A percentile compares a stretch with the other conserved stretches of the same genome.
Evolutionary conservation across 2,329 filamentous ascomycete genomes (phyloP).

Genomic region (Zarea fungicola): DNA sequence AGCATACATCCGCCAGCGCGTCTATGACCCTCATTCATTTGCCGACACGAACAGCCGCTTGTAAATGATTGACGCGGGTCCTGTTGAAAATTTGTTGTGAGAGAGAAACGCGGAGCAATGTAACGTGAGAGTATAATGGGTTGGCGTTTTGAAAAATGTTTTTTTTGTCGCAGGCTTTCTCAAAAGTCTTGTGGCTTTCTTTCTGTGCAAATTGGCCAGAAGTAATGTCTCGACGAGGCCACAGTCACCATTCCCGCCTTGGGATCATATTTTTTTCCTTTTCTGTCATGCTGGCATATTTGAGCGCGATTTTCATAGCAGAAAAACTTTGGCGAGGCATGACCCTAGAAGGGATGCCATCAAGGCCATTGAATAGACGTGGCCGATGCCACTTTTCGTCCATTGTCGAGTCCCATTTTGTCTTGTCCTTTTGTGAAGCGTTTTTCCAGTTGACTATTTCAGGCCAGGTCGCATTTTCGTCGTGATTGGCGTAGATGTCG

Average conservation of each 20-base stretch:
- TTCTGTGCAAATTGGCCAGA: neutral
- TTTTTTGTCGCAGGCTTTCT: neutral
- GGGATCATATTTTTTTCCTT: neutral
- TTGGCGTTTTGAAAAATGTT: neutral
- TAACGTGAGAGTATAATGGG: slow-evolving; percentile 7
- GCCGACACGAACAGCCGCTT: slow-evolving; percentile 30
- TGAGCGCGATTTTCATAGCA: slow-evolving; percentile 10
- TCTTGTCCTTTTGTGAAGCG: neutral
- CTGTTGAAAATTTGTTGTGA: neutral
- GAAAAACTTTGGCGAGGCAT: neutral
- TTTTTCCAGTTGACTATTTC: too few relatives aligned
- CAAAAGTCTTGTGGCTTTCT: neutral
- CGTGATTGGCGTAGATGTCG: too few relatives aligned
- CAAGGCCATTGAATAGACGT: slow-evolving; percentile 3
- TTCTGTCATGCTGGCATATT: slow-evolving; percentile 6
- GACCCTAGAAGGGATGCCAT: neutral
- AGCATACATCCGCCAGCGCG: slow-evolving; percentile 53
- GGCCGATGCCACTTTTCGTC: slow-evolving; percentile 3
- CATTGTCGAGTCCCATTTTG: neutral
- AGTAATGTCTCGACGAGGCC: neutral
- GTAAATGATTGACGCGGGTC: slow-evolving; percentile 16
- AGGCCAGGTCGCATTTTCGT: too few relatives aligned
- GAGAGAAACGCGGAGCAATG: neutral
- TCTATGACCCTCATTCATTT: slow-evolving; percentile 54
- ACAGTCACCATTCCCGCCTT: neutral